Percentiles rank a stretch among this genome's conserved stretches.
phyloP scores from a whole-genome alignment of 1,139 yeast species.

The Lodderomyces metapsilosis region DNA sequence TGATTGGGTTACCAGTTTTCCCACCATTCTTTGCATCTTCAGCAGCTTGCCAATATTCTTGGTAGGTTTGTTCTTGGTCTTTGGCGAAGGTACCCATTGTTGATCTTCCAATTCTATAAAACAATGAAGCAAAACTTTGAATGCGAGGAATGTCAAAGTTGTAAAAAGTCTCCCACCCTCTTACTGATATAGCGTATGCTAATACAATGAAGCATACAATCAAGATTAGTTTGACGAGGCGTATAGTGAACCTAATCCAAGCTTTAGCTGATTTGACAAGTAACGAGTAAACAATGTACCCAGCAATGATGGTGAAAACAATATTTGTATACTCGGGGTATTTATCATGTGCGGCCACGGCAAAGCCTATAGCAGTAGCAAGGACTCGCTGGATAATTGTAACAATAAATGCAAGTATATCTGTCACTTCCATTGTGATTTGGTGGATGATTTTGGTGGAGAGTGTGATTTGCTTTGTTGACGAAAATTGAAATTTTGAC shows the following conservation, averaged over 20 bases:
- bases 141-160: slow-evolving; percentile 20
- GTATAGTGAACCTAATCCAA: slow-evolving; percentile 27
- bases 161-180: slow-evolving; percentile 20
- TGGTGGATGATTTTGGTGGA: not conserved
- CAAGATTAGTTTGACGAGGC: slow-evolving; percentile 20
- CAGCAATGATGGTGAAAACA: slow-evolving; percentile 18
- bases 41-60: slow-evolving; percentile 13
- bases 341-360: slow-evolving; percentile 17
- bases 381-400: slow-evolving; percentile 7
- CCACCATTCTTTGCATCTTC: slow-evolving; percentile 14
- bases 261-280: slow-evolving; percentile 20
- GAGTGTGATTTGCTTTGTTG: not conserved
- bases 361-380: slow-evolving; percentile 16
- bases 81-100: slow-evolving; percentile 1
- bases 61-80: slow-evolving; percentile 5
- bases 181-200: slow-evolving; percentile 16
- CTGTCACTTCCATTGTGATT: slow-evolving; percentile 13
- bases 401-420: slow-evolving; percentile 15
- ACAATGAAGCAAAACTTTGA: slow-evolving; percentile 8
- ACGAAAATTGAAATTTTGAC: not conserved
- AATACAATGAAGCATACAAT: slow-evolving; percentile 13
- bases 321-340: slow-evolving; percentile 28
- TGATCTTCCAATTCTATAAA: slow-evolving; percentile 4
- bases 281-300: slow-evolving; percentile 24
- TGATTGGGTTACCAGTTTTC: slow-evolving; percentile 16